phyloP scores from a whole-genome alignment of 306 rosid genomes.

The Malus orientalis region DNA sequence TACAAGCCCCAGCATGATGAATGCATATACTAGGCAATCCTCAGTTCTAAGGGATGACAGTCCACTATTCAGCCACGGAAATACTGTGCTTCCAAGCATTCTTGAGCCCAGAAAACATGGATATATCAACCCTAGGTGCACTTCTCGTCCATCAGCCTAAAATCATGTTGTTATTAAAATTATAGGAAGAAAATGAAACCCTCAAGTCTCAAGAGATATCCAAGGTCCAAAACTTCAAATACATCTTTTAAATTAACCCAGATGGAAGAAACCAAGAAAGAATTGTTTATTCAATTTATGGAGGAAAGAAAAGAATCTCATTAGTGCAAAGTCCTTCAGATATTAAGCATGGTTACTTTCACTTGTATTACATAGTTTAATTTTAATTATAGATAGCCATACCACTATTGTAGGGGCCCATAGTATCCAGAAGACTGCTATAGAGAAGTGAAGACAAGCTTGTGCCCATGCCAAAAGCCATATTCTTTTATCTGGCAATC shows the following conservation, averaged over 20 bases:
- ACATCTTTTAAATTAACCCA: background rate
- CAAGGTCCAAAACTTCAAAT: slow-evolving; percentile 13
- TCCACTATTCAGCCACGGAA: slow-evolving; percentile 80
- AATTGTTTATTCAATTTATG: background rate
- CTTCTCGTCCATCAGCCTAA: slow-evolving; percentile 97
- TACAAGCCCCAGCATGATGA: slow-evolving; percentile 48
- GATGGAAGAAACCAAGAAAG: background rate
- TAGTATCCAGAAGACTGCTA: slow-evolving; percentile 73
- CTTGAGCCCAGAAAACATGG: slow-evolving; percentile 76
- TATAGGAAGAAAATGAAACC: background rate
- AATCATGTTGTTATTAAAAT: slow-evolving; percentile 16
- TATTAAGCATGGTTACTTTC: background rate
- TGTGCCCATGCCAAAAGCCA: slow-evolving; percentile 92
- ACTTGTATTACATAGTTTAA: background rate
- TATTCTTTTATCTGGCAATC: slow-evolving; percentile 83
- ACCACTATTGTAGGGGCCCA: slow-evolving; percentile 99
- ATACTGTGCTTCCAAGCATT: slow-evolving; percentile 86
- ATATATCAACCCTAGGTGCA: slow-evolving; percentile 74
- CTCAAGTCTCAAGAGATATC: background rate
- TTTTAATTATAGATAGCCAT: slow-evolving; percentile 21
- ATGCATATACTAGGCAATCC: slow-evolving; percentile 62
- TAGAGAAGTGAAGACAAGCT: slow-evolving; percentile 79
- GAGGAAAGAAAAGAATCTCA: background rate
- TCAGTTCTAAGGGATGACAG: slow-evolving; percentile 62
- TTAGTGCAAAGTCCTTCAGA: background rate